Evolutionary conservation across 1,139 yeast genomes (phyloP).

Genomic region (Schizosaccharomyces versatilis): DNA sequence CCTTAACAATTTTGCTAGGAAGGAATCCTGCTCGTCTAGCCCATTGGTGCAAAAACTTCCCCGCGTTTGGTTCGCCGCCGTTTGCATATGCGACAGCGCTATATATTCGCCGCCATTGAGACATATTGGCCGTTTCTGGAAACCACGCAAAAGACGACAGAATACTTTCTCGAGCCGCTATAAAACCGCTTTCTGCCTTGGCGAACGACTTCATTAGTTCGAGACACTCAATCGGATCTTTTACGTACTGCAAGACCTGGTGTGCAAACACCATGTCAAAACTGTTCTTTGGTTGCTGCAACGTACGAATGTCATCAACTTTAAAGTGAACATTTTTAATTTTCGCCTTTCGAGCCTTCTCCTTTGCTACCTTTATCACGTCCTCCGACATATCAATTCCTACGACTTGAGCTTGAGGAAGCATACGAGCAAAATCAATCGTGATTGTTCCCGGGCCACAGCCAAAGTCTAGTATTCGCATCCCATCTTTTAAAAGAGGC

Average conservation of each 20-base stretch:
- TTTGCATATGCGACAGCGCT: too few relatives aligned
- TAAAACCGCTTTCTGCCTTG: too few relatives aligned
- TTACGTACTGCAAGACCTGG: constrained; percentile 24
- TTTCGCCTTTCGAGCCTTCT: neutral
- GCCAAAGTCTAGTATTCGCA: constrained; percentile 23
- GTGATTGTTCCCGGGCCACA: constrained; percentile 27
- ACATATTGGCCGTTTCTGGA: too few relatives aligned
- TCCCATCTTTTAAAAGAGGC: too few relatives aligned
- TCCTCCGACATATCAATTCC: constrained; percentile 23
- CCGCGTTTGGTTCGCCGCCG: too few relatives aligned
- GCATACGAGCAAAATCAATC: constrained; percentile 20
- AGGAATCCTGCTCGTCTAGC: too few relatives aligned
- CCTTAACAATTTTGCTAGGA: too few relatives aligned
- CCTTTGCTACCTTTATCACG: constrained; percentile 19
- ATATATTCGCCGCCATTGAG: too few relatives aligned
- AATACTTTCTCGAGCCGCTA: too few relatives aligned
- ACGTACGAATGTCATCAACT: constrained; percentile 19
- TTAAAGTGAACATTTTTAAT: constrained; percentile 18
- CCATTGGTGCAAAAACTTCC: too few relatives aligned
- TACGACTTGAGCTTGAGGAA: constrained; percentile 18
- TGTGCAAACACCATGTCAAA: constrained; percentile 25
- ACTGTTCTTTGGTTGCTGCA: constrained; percentile 22
- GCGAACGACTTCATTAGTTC: constrained; percentile 13
- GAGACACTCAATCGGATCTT: constrained; percentile 19
- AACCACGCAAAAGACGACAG: too few relatives aligned